phyloP scores from a whole-genome alignment of 176 grass and related monocot genomes.

The Musa troglodytarum region DNA sequence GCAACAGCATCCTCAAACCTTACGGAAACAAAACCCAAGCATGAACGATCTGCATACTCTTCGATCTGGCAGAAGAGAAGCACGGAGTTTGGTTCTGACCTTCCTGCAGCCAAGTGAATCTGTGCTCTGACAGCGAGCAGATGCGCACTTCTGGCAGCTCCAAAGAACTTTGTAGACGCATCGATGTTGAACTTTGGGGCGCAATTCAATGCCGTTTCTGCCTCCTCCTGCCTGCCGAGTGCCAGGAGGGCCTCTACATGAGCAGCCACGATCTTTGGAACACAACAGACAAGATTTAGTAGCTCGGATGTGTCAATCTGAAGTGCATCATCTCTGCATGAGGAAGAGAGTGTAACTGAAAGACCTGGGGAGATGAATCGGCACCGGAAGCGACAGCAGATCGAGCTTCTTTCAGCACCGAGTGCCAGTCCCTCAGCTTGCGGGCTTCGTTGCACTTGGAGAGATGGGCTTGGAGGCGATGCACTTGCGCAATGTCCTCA shows the following conservation, averaged over 20 bases:
- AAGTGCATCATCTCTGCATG: background rate
- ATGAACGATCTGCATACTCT: no score
- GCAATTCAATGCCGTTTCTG: slow-evolving; percentile 3
- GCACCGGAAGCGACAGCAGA: slow-evolving; percentile 18
- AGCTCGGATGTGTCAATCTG: no score
- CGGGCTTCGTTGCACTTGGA: slow-evolving; percentile 20
- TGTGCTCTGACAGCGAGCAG: slow-evolving; percentile 13
- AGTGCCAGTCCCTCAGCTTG: slow-evolving; percentile 20
- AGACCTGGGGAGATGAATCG: slow-evolving; percentile 22
- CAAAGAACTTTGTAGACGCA: slow-evolving; percentile 26
- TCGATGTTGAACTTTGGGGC: slow-evolving; percentile 14
- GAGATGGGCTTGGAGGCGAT: slow-evolving; percentile 11
- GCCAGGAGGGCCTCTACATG: slow-evolving; percentile 21
- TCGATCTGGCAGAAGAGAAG: background rate
- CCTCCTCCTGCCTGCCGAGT: slow-evolving; percentile 25
- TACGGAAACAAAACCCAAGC: background rate
- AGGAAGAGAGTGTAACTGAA: background rate
- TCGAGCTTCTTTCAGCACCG: slow-evolving; percentile 12
- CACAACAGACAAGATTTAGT: background rate
- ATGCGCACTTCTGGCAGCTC: slow-evolving; percentile 15
- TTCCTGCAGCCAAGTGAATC: slow-evolving; percentile 22
- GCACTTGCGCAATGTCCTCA: background rate
- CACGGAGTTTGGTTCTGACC: background rate
- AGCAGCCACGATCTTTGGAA: background rate
- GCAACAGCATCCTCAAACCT: slow-evolving; percentile 27